Evolutionary conservation across 352 stramenopile genomes (phyloP), one percentile per base, ranked within the genome.

Genomic region (Halophytophthora batemanensis): DNA sequence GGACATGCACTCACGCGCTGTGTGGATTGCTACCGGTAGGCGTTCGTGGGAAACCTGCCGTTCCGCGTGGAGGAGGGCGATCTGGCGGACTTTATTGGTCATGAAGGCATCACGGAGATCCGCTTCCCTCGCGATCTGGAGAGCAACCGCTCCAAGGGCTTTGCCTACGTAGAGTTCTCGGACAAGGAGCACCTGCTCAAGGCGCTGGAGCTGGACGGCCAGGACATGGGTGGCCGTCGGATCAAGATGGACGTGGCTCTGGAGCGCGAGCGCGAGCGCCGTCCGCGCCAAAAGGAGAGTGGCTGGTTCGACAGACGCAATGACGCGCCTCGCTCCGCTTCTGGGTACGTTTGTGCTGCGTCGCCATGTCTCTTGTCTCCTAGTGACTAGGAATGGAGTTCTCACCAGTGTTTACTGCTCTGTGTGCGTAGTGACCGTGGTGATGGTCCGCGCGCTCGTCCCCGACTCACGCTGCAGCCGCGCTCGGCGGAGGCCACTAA

Each of bases 81-180:
- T 21, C 49, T 95, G 44, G 80, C 71, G 14, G 67, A 85, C 14
- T 90, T 91, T 44, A 69, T 91, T 12, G 72, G 74, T 11, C 40
- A 67, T 2, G 51, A 86, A 2, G 63, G 72, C 14, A 80, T 94
- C 48, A 59, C 44, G 22, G 77, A 94, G 57, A 82, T 95, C 21
- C 82, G 73, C 36, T 72, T 93, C 56, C 78, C 72, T 28, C 59
- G 69, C n/a, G 82, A 95, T 50, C 66, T 54, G 22, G 66, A 85
- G 17, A 59, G 58, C n/a, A 70, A 88, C 54, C 77, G 79, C 14
- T 71, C 78, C 17, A 90, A 89, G 64, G 86, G 86, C 39, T 90
- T 90, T 57, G 86, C 83, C 14, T 95, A 93, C 65, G 80, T 95
- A 7, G 83, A 94, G 59, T 94, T 94, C 50, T 54, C 54, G 11